Evolutionary conservation across 371 early-diverging fungal species (phyloP).

Genomic region (Parasitella parasitica): DNA sequence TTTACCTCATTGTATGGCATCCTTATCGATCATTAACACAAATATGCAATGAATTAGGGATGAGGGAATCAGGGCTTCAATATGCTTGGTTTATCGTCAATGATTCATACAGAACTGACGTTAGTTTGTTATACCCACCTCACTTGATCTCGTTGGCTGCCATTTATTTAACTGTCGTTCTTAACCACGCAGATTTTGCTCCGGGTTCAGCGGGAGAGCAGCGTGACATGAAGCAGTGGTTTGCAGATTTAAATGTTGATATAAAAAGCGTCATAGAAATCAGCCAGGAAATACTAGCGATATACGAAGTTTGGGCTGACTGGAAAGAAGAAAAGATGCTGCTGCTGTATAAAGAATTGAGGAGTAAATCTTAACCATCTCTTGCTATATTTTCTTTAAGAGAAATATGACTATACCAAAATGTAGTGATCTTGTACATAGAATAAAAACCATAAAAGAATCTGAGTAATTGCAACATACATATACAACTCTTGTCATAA

Average conservation of each 20-base stretch:
- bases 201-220: constrained; percentile 48
- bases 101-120: constrained; percentile 77
- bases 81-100: constrained; percentile 85
- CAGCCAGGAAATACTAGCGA: constrained; percentile 63
- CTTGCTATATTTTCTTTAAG: too few species aligned
- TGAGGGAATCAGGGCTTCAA: constrained; percentile 64
- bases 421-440: background rate
- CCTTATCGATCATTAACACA: constrained; percentile 79
- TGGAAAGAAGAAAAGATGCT: constrained; percentile 62
- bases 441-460: background rate
- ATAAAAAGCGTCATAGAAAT: constrained; percentile 69
- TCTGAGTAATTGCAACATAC: background rate
- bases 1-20: constrained; percentile 83
- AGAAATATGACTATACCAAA: background rate
- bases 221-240: constrained; percentile 71
- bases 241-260: constrained; percentile 74
- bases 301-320: constrained; percentile 67
- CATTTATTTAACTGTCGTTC: constrained; percentile 71
- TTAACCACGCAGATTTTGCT: constrained; percentile 53
- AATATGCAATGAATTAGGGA: constrained; percentile 58
- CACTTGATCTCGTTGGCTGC: constrained; percentile 86
- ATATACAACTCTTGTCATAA: too few species aligned
- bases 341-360: constrained; percentile 42
- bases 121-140: constrained; percentile 83
- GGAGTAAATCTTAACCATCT: constrained; percentile 6